Base-by-base conservation (phyloP, 495 filamentous ascomycete species). In the Penicillium cinerascens region DNA sequence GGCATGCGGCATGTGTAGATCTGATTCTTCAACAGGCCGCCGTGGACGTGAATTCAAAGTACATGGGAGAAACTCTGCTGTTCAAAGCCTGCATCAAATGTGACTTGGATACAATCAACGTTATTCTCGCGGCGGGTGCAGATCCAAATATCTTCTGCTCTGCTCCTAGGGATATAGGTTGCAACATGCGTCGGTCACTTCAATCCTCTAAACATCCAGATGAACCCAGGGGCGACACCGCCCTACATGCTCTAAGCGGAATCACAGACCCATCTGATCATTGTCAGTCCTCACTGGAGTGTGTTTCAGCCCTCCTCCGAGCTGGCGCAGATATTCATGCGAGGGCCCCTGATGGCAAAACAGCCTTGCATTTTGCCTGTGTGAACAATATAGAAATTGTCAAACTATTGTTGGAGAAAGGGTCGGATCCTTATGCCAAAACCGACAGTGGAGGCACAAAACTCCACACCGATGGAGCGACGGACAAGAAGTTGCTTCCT, bases 81-180 rank as follows among this genome's bases (percentile, higher is more conserved):
- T 61, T 54, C 51, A 54, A 47, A 46, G 64, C 64, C 29, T 57
- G 56, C 27, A 2, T 6, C 6, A 47, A 13, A 5, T 8, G 52
- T n/a, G 45, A 63, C 18, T 11, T 42, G 26, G 42, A 58, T 10
- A 48, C 48, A 18, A 54, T 62, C 15, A 40, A 58, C 7, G 18
- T 53, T 13, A 33, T 67, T 20, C 13, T 67, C 11, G 22, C 42
- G 38, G 59, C 61, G 1, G 64, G 64, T 8, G 64, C 61, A 11
- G 56, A 67, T 53, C 59, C 59, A 4, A 57, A 58, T 35, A 44
- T 47, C 9, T 37, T 53, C 29, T 61, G 47, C 26, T 18, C 27
- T 13, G 22, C 40, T 15, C 22, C 37, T 33, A 9, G 2, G n/a
- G 18, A 45, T 26, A 26, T 26, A 7, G 25, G 25, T 26, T 26